Evolutionary conservation across 805 yeast genomes (phyloP).

Genomic region (Sungouiozyma intestinalis): DNA sequence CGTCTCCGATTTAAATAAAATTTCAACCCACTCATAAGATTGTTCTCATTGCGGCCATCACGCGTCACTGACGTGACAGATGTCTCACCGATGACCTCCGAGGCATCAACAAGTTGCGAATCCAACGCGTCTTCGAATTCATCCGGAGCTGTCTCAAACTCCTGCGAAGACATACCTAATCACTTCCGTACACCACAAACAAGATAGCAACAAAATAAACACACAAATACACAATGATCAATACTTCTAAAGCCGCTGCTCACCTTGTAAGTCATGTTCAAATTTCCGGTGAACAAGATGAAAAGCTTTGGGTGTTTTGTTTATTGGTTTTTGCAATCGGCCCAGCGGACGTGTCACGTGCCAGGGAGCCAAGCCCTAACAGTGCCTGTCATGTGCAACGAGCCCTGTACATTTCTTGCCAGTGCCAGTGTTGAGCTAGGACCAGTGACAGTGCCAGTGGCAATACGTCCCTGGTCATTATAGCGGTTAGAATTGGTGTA

Average conservation of each 20-base stretch:
- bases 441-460: too few species aligned
- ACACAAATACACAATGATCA: too few species aligned
- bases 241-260: background rate
- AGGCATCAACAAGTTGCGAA: slow-evolving; percentile 2
- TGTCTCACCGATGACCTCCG: slow-evolving; percentile 1
- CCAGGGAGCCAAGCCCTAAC: background rate
- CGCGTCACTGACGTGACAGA: background rate
- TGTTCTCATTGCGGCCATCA: background rate
- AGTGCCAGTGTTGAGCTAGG: too few species aligned
- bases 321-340: background rate
- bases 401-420: background rate
- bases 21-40: slow-evolving; percentile 8
- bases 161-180: slow-evolving; percentile 4
- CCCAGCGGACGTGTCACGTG: background rate
- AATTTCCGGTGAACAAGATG: background rate
- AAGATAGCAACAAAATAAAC: too few species aligned
- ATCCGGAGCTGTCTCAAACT: slow-evolving; percentile 21
- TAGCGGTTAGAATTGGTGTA: too few species aligned
- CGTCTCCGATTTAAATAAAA: slow-evolving; percentile 19
- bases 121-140: slow-evolving; percentile 19
- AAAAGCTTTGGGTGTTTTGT: background rate
- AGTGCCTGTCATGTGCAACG: background rate
- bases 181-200: background rate
- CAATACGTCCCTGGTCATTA: too few species aligned
- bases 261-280: background rate